Percentiles rank a stretch among this genome's conserved stretches.
Conservation (phyloP, 352 stramenopile species). For the Pythium rhizo-oryzae region DNA sequence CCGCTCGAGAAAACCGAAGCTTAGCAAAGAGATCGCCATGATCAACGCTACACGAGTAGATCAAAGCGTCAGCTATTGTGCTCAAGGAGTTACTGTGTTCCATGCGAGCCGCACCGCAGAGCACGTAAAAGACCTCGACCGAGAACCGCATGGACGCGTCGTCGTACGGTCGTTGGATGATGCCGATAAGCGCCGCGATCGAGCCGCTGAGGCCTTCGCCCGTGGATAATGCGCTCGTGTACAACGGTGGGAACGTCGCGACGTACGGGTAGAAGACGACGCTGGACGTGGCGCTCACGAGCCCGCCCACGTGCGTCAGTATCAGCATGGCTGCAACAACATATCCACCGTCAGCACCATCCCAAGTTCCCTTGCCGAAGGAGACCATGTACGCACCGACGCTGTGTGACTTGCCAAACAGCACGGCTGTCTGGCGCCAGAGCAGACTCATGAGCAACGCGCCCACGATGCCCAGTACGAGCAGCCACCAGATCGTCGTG, state of each 20-base stretch:
- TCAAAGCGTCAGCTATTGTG: neutral
- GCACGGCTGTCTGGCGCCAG: constrained; percentile 47
- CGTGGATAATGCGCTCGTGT: constrained; percentile 65
- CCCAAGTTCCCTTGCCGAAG: neutral
- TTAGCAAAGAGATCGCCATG: constrained; percentile 53
- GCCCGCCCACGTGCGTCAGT: constrained; percentile 62
- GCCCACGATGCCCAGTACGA: constrained; percentile 48
- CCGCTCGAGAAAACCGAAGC: constrained; percentile 58
- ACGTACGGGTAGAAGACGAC: constrained; percentile 81
- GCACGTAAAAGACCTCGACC: constrained; percentile 57
- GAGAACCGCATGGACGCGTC: constrained; percentile 51
- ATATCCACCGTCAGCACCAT: neutral
- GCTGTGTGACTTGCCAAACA: constrained; percentile 60
- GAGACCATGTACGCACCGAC: constrained; percentile 31
- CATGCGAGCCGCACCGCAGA: constrained; percentile 43
- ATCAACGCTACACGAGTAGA: constrained; percentile 35
- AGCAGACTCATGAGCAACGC: constrained; percentile 60
- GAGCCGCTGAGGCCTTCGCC: constrained; percentile 70
- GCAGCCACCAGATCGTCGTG: constrained; percentile 59
- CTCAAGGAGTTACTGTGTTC: neutral
- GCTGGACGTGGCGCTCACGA: constrained; percentile 72
- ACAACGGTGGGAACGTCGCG: constrained; percentile 58
- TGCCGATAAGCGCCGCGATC: constrained; percentile 53
- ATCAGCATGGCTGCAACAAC: constrained; percentile 48
- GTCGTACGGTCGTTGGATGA: constrained; percentile 61